Conservation (phyloP, 1,139 yeast genomes). For the Kluyveromyces sp. region DNA sequence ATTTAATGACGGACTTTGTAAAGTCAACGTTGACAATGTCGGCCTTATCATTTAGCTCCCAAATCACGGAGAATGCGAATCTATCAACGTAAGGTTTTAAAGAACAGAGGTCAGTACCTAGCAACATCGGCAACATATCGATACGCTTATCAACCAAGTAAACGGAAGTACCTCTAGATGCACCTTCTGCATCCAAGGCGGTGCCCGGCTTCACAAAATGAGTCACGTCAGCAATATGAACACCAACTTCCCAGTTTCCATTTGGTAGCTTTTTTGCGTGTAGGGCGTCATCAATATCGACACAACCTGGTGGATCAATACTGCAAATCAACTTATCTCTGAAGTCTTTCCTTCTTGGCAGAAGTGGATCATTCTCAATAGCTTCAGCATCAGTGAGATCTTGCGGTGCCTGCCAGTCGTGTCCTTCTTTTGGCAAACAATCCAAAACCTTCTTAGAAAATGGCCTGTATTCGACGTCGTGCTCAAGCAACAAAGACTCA, state of each 20-base stretch:
- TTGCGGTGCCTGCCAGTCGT: constrained; percentile 83
- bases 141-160: constrained; percentile 98
- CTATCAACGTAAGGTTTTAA: constrained; percentile 92
- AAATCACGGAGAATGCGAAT: constrained; percentile 88
- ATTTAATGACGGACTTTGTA: constrained; percentile 82
- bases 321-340: constrained; percentile 88
- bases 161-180: constrained; percentile 94
- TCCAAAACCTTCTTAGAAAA: constrained; percentile 87
- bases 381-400: constrained; percentile 45
- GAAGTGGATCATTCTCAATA: constrained; percentile 43
- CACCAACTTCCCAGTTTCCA: constrained; percentile 96
- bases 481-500: constrained; percentile 87
- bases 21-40: constrained; percentile 75
- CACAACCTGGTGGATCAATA: constrained; percentile 97
- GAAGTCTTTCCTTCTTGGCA: constrained; percentile 69
- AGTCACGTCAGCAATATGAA: constrained; percentile 97
- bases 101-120: constrained; percentile 95
- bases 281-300: constrained; percentile 97
- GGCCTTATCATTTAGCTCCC: constrained; percentile 90
- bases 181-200: constrained; percentile 92
- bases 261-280: constrained; percentile 82
- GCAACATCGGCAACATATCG: constrained; percentile 93
- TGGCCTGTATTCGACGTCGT: constrained; percentile 94
- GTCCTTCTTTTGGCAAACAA: constrained; percentile 90
- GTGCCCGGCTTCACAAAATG: constrained; percentile 93